phyloP scores from a whole-genome alignment of 2,329 filamentous ascomycete species.

The Ramularia collo-cygni region DNA sequence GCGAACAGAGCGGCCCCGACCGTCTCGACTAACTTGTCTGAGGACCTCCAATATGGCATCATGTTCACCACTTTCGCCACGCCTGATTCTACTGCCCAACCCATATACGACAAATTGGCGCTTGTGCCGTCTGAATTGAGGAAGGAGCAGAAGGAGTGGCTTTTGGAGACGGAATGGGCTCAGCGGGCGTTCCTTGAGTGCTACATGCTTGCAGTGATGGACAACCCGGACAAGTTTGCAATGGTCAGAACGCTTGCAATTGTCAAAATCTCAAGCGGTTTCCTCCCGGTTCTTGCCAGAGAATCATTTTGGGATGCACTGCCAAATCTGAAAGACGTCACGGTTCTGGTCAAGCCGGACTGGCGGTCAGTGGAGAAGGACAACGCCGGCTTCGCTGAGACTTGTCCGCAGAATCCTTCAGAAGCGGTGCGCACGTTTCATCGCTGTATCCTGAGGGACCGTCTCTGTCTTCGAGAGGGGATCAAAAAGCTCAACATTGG shows the following conservation, averaged over 20 bases:
- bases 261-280: conserved; percentile 56
- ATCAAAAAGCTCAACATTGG: conserved; percentile 58
- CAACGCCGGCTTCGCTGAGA: conserved; percentile 46
- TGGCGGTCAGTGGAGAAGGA: conserved; percentile 56
- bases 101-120: conserved; percentile 21
- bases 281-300: conserved; percentile 50
- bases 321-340: conserved; percentile 48
- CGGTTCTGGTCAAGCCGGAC: conserved; percentile 57
- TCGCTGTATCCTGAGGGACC: conserved; percentile 38
- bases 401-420: conserved; percentile 45
- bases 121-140: conserved; percentile 53
- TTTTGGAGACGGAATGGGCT: conserved; percentile 62
- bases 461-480: conserved; percentile 39
- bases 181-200: conserved; percentile 62
- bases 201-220: conserved; percentile 58
- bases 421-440: conserved; percentile 47
- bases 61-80: conserved; percentile 27
- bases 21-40: neutral
- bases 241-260: conserved; percentile 55
- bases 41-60: conserved; percentile 20
- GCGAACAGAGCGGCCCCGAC: conserved; percentile 6
- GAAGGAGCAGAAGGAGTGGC: conserved; percentile 59
- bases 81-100: conserved; percentile 21
- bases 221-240: conserved; percentile 50
- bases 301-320: conserved; percentile 57